Evolutionary conservation across 2,329 filamentous ascomycete species (phyloP), one percentile per base, ranked within the genome.

Genomic region (Fusarium sublunatum): DNA sequence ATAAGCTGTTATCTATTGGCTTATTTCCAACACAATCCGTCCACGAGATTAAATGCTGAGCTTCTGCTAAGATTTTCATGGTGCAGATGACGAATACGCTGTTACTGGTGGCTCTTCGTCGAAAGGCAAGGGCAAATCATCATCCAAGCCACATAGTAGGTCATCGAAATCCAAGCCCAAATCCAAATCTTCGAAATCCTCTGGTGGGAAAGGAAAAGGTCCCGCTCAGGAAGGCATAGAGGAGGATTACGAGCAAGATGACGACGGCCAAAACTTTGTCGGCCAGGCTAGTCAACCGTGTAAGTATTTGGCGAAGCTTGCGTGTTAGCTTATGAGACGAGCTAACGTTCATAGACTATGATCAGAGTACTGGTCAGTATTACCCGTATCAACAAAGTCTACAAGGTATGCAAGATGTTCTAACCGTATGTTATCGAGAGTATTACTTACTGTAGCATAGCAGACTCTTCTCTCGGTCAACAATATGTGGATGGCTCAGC

Each of bases 191-290:
- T 57, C 53, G 25, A 69, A 70, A 35, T 52, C 58, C 22, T 65
- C 62, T 7, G 52, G 60, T 44, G 61, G 57, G 24, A 71, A 71
- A 41, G 67, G 67, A 6, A 71, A 71, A 36, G 46, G 28, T 15
- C 59, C 55, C 6, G 65, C 57, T 26, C 35, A 61, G 3, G 58
- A 61, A n/a, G 55, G 66, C 3, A 64, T 60, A 3, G 52, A 56
- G 1, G 68, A 68, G 22, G 58, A 61, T 6, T 46, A 54, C n/a
- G 68, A 60, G 34, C 54, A 53, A 5, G 45, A 51, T 5, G 38
- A 50, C 15, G 53, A 49, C 11, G 38, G 41, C 15, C 34, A 35
- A 9, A 42, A 45, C 38, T 12, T 22, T 12, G 31, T 26, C 19
- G 12, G 25, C 3, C 46, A 19, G 31, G 31, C 41, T 6, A 7